Evolutionary conservation across 2,329 filamentous ascomycete species (phyloP).

Genomic region (Shiraia sp.): DNA sequence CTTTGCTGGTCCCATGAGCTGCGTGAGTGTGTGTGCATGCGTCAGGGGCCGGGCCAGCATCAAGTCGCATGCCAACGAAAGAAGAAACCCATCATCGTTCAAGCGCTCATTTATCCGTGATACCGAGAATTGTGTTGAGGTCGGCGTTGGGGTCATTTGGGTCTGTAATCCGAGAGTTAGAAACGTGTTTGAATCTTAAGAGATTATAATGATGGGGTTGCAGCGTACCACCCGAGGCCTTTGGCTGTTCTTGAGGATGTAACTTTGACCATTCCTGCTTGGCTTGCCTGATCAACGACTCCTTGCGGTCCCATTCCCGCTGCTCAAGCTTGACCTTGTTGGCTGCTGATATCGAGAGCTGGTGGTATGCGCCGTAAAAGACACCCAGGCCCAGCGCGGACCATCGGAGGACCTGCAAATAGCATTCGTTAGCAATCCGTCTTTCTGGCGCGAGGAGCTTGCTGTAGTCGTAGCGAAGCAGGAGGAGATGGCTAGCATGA

Average conservation of each 20-base stretch:
- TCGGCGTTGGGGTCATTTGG: slow-evolving; percentile 89
- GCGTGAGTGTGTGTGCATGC: too few species aligned
- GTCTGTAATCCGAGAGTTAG: too few species aligned
- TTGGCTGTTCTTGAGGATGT: slow-evolving; percentile 50
- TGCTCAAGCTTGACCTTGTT: slow-evolving; percentile 73
- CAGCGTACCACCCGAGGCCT: slow-evolving; percentile 35
- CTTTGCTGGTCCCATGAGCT: too few species aligned
- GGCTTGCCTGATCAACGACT: slow-evolving; percentile 87
- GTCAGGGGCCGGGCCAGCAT: too few species aligned
- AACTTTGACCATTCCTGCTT: slow-evolving; percentile 89
- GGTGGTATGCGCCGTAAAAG: slow-evolving; percentile 95
- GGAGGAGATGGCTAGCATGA: slow-evolving; percentile 3
- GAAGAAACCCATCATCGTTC: slow-evolving; percentile 10
- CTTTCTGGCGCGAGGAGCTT: too few species aligned
- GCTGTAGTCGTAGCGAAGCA: too few species aligned
- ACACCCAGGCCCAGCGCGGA: slow-evolving; percentile 89
- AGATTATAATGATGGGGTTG: too few species aligned
- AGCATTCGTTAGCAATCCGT: slow-evolving; percentile 35
- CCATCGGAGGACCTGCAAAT: slow-evolving; percentile 86
- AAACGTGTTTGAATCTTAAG: too few species aligned
- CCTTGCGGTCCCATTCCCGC: slow-evolving; percentile 87
- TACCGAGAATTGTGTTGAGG: slow-evolving; percentile 67
- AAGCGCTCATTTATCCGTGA: slow-evolving; percentile 39
- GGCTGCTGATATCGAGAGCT: slow-evolving; percentile 74
- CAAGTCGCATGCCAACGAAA: slow-evolving; percentile 29